Base-by-base conservation (phyloP, 2,329 filamentous ascomycete species). In the Fusarium abutilonis region DNA sequence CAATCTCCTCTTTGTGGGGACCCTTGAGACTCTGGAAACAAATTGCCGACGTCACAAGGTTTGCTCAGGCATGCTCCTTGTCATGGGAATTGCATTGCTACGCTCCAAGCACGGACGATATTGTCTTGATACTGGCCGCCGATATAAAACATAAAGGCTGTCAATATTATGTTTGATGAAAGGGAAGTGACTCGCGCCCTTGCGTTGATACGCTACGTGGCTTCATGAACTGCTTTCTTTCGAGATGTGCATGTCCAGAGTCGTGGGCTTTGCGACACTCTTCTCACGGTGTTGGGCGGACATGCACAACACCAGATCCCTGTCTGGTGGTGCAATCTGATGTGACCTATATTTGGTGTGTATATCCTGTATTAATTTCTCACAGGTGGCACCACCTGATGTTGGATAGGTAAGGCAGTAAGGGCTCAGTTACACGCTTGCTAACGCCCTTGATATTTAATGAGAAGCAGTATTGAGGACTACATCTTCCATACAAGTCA, bases 321-420 rank as follows among this genome's bases (percentile, higher is more conserved):
- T 35, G 32, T 38, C 39, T 36, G 41, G 36, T 34, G n/a, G 17
- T 49, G 26, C 26, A 48, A 52, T 35, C 26, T 52, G 39, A 17
- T 23, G 6, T 46, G 55, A 41, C 11, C 61, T 64, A 62, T 49
- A 52, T 64, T 62, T 57, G 52, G 60, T 34, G 46, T 17, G 39
- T 44, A 21, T 34, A 45, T 36, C 41, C 42, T 50, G 39, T 38
- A 28, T 28, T 42, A 42, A 63, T 61, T 11, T 55, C 38, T 40
- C n/a, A 13, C n/a, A 31, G 7, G 45, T 56, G 23, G 29, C 35
- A 60, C 60, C 42, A 47, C 46, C 40, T 42, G 29, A 44, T 41
- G 19, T 45, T 51, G 44, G 32, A 41, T 29, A 46, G 31, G 53
- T 53, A 40, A 46, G 39, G 56, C 7, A 19, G 39, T 45, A 52